phyloP scores from a whole-genome alignment of 2,329 filamentous ascomycete genomes.

The Fusarium sp. region DNA sequence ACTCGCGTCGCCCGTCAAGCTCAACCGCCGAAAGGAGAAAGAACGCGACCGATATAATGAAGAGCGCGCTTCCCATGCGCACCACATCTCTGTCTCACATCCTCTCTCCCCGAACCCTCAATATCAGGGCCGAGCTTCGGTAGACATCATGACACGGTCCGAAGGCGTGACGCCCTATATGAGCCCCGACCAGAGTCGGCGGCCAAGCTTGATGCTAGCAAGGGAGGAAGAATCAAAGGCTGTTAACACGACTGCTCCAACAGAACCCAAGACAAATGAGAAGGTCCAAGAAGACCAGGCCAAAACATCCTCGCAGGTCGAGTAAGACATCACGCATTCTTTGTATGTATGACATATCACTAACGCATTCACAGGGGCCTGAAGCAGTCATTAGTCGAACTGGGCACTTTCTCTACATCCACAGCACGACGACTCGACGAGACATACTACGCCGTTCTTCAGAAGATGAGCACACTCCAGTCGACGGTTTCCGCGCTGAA shows the following conservation, averaged over 20 bases:
- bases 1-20: conserved; percentile 61
- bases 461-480: conserved; percentile 74
- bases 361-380: conserved; percentile 57
- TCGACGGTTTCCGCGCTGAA: conserved; percentile 73
- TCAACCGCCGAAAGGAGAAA: conserved; percentile 52
- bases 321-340: conserved; percentile 45
- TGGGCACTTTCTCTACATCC: conserved; percentile 71
- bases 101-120: conserved; percentile 46
- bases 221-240: conserved; percentile 47
- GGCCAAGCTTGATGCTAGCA: conserved; percentile 56
- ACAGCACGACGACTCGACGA: conserved; percentile 77
- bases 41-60: conserved; percentile 49
- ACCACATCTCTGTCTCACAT: conserved; percentile 35
- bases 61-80: conserved; percentile 43
- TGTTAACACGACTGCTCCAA: conserved; percentile 18
- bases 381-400: conserved; percentile 63
- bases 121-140: conserved; percentile 55
- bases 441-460: conserved; percentile 79
- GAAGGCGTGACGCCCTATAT: conserved; percentile 60
- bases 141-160: conserved; percentile 60
- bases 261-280: conserved; percentile 51
- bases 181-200: conserved; percentile 59
- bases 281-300: conserved; percentile 56
- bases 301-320: conserved; percentile 48
- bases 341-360: conserved; percentile 7